Evolutionary conservation across 495 filamentous ascomycete genomes (phyloP).

Genomic region (Neurospora tetraspora): DNA sequence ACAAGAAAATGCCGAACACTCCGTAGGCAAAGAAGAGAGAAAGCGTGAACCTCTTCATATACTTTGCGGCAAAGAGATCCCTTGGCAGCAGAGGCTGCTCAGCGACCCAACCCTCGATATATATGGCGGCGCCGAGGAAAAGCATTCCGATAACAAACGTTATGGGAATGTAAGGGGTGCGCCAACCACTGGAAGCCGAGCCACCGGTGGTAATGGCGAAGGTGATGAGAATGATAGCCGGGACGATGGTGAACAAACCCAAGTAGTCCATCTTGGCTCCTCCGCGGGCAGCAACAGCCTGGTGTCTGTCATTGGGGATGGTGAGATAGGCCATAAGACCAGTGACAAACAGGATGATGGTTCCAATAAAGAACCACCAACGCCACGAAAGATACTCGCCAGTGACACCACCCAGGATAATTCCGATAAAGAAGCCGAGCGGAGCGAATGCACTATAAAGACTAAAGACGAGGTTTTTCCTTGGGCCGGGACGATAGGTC

Average conservation of each 20-base stretch:
- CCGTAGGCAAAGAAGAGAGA: constrained; percentile 71
- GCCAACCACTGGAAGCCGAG: constrained; percentile 60
- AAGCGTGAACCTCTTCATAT: constrained; percentile 57
- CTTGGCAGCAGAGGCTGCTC: constrained; percentile 62
- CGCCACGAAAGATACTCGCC: constrained; percentile 56
- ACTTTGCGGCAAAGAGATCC: constrained; percentile 63
- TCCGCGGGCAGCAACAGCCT: constrained; percentile 28
- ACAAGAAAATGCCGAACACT: constrained; percentile 62
- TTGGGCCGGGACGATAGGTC: constrained; percentile 70
- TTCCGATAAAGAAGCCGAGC: constrained; percentile 71
- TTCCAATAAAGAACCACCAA: constrained; percentile 76
- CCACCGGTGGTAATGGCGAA: constrained; percentile 71
- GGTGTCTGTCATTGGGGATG: constrained; percentile 53
- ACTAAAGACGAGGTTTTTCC: constrained; percentile 79
- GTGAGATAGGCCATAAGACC: constrained; percentile 48
- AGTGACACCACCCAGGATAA: constrained; percentile 67
- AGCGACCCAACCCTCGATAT: constrained; percentile 70
- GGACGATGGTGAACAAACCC: constrained; percentile 53
- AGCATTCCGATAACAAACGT: constrained; percentile 50
- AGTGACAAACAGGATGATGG: constrained; percentile 35
- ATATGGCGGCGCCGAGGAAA: constrained; percentile 48
- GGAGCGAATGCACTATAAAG: constrained; percentile 71
- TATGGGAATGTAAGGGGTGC: constrained; percentile 59
- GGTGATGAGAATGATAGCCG: constrained; percentile 59
- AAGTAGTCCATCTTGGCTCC: constrained; percentile 40